Evolutionary conservation across 495 filamentous ascomycete species (phyloP).

Genomic region (Penicillium egyptiacum): DNA sequence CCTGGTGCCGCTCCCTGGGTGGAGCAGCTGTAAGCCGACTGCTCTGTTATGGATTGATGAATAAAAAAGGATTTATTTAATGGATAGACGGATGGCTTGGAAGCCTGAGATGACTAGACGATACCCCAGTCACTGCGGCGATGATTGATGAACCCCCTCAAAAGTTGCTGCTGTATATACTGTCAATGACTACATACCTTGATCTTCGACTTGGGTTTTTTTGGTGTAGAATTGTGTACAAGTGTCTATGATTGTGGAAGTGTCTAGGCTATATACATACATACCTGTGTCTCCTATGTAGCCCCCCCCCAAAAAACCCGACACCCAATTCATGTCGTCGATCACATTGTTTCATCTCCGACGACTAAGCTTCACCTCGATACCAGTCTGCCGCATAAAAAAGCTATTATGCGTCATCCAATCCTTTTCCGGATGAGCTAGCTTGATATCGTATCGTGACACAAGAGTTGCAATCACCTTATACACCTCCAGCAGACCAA

Average conservation of each 20-base stretch:
- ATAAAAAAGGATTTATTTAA: constrained; percentile 31
- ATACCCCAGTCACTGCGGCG: constrained; percentile 40
- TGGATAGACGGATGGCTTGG: constrained; percentile 42
- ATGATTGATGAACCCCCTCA: constrained; percentile 39
- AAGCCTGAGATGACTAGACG: constrained; percentile 42
- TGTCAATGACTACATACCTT: constrained; percentile 24
- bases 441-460: constrained; percentile 51
- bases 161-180: constrained; percentile 36
- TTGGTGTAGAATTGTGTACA: background rate
- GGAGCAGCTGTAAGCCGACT: constrained; percentile 42
- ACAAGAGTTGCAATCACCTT: constrained; percentile 55
- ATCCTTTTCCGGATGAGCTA: constrained; percentile 44
- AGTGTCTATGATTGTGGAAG: too few relatives aligned
- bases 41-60: constrained; percentile 25
- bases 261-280: too few relatives aligned
- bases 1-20: constrained; percentile 45
- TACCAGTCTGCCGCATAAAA: constrained; percentile 55
- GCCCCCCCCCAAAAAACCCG: too few relatives aligned
- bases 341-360: constrained; percentile 1
- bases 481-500: constrained; percentile 57
- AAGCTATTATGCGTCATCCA: constrained; percentile 53
- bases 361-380: constrained; percentile 24
- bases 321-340: too few relatives aligned
- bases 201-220: constrained; percentile 4
- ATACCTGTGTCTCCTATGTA: too few relatives aligned